Percentiles rank a stretch among this genome's conserved stretches.
Evolutionary conservation across 768 basidiomycete species (phyloP).

Genomic region (Leccinum obscurum): DNA sequence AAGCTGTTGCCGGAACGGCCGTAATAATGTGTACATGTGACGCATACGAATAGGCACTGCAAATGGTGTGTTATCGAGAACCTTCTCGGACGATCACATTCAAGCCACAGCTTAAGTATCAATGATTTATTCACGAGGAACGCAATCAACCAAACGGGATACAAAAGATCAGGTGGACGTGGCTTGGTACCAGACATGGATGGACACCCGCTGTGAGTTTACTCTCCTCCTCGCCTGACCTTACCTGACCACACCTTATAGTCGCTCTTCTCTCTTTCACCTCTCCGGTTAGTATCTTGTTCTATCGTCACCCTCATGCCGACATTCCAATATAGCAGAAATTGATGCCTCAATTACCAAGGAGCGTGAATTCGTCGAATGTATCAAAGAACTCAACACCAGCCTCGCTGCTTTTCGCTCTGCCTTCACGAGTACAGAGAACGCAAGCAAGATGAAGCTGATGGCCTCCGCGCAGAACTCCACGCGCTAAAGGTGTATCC

Average conservation of each 20-base stretch:
- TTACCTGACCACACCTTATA: neutral
- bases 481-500: constrained; percentile 26
- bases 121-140: constrained; percentile 58
- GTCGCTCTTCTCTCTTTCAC: constrained; percentile 3
- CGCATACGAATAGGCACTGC: constrained; percentile 59
- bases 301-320: neutral
- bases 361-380: constrained; percentile 22
- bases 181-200: constrained; percentile 14
- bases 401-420: constrained; percentile 26
- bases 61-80: constrained; percentile 58
- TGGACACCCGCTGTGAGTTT: constrained; percentile 16
- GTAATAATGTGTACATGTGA: constrained; percentile 16
- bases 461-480: constrained; percentile 27
- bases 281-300: constrained; percentile 7
- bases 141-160: constrained; percentile 71
- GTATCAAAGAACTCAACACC: constrained; percentile 26
- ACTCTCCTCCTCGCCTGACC: too few relatives aligned
- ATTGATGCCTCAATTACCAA: constrained; percentile 27
- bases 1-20: constrained; percentile 13
- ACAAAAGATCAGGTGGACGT: constrained; percentile 66
- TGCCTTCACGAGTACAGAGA: constrained; percentile 27
- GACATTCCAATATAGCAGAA: constrained; percentile 24
- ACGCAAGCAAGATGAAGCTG: constrained; percentile 14
- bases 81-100: constrained; percentile 64
- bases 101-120: constrained; percentile 60